Conservation (phyloP, 169 alveolate species). For the Pseudocohnilembus persalinus region DNA sequence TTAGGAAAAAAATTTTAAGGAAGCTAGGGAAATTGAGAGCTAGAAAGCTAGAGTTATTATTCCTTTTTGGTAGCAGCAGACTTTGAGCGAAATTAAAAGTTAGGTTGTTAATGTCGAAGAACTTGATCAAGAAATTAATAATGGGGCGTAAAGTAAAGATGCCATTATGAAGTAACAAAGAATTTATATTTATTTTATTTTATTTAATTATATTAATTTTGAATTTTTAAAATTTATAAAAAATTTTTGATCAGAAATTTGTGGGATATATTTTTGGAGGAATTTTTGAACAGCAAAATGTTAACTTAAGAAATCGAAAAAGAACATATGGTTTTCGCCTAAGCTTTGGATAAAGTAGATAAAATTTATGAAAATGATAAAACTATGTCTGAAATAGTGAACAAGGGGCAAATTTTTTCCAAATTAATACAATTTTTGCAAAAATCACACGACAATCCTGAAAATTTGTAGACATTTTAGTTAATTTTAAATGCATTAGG, state of each 20-base stretch:
- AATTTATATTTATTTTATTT: too few species aligned
- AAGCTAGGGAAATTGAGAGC: too few species aligned
- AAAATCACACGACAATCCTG: conserved; percentile 28
- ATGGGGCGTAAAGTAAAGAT: too few species aligned
- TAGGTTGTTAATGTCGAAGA: too few species aligned
- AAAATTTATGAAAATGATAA: conserved; percentile 29
- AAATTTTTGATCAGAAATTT: conserved; percentile 22
- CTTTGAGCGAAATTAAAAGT: too few species aligned
- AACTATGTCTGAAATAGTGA: conserved; percentile 22
- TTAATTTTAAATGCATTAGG: conserved; percentile 30
- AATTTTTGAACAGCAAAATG: conserved; percentile 28
- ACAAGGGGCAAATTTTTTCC: conserved; percentile 34
- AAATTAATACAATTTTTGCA: conserved; percentile 28
- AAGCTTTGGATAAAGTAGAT: conserved; percentile 44
- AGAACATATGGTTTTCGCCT: conserved; percentile 37
- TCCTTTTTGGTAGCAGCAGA: too few species aligned
- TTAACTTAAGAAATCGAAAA: conserved; percentile 18
- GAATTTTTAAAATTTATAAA: conserved; percentile 8
- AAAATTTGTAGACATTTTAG: conserved; percentile 17
- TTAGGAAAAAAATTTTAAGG: too few species aligned
- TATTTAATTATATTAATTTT: too few species aligned
- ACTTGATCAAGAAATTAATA: too few species aligned
- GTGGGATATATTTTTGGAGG: conserved; percentile 34
- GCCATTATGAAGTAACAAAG: too few species aligned
- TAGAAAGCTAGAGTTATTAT: too few species aligned